phyloP scores from a whole-genome alignment of 2,329 filamentous ascomycete genomes.

The Colletotrichum navitas region DNA sequence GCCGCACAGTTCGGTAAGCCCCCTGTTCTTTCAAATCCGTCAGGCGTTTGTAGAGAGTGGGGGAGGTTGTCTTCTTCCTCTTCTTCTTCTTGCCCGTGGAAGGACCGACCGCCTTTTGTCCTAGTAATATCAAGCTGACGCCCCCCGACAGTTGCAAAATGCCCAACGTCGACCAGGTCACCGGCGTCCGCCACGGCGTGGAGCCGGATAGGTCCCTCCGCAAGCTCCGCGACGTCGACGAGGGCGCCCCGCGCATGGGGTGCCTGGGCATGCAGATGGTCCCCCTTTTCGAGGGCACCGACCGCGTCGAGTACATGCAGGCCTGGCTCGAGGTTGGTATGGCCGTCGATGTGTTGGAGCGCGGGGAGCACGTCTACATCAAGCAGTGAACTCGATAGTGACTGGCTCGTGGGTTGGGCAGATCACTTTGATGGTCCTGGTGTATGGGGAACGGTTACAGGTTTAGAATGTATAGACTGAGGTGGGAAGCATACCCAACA shows the following conservation, averaged over 20 bases:
- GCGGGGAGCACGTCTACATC: conserved; percentile 60
- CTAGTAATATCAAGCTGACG: background rate
- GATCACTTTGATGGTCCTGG: background rate
- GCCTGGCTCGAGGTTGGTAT: conserved; percentile 68
- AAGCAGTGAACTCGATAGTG: conserved; percentile 46
- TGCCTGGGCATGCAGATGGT: conserved; percentile 77
- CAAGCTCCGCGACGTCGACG: conserved; percentile 70
- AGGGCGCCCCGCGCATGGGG: conserved; percentile 66
- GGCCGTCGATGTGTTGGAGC: conserved; percentile 62
- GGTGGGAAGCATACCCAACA: background rate
- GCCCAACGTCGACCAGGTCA: conserved; percentile 76
- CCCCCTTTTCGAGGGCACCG: conserved; percentile 61
- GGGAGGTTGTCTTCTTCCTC: too few species aligned
- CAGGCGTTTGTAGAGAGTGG: background rate
- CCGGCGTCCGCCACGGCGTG: conserved; percentile 65
- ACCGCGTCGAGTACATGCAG: conserved; percentile 48
- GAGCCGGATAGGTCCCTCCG: conserved; percentile 72
- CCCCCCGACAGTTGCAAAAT: conserved; percentile 69
- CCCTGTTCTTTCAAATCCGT: background rate
- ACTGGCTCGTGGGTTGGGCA: too few species aligned
- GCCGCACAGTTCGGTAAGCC: conserved; percentile 72
- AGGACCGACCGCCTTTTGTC: background rate
- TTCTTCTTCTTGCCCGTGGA: background rate
- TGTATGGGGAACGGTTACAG: background rate
- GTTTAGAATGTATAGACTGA: background rate